Percentiles rank a stretch among this genome's conserved stretches.
Conservation (phyloP, 225 moss, liverwort and hornwort species). For the Climacium dendroides region DNA sequence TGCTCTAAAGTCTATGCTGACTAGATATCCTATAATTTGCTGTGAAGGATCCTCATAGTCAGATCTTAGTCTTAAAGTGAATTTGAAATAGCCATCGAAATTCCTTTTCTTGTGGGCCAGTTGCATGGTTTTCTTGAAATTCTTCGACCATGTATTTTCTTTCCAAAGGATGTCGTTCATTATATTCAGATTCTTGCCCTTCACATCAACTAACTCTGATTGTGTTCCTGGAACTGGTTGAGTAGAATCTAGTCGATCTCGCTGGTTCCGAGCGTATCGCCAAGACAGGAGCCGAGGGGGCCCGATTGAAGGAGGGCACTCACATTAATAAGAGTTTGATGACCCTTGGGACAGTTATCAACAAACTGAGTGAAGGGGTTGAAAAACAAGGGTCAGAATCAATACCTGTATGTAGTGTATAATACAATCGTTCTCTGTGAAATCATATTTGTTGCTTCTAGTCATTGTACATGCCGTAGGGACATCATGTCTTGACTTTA, state of each 20-base stretch:
- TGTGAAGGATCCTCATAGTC: neutral
- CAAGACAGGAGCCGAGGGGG: conserved; percentile 89
- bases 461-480: neutral
- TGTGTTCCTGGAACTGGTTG: neutral
- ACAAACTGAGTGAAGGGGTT: conserved; percentile 93
- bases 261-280: conserved; percentile 92
- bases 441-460: neutral
- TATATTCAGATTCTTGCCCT: neutral
- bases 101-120: neutral
- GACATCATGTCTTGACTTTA: neutral
- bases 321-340: conserved; percentile 98
- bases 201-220: neutral
- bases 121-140: neutral
- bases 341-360: conserved; percentile 96
- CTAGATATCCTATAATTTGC: neutral
- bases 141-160: neutral
- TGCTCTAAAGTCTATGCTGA: neutral
- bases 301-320: conserved; percentile 92
- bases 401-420: neutral
- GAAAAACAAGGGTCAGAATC: conserved; percentile 73
- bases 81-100: neutral
- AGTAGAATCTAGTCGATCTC: conserved; percentile 87
- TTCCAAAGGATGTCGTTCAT: neutral
- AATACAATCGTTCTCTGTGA: neutral
- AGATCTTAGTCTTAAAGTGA: neutral